Base-by-base conservation (phyloP, 495 filamentous ascomycete genomes). In the Corynascus novoguineensis region DNA sequence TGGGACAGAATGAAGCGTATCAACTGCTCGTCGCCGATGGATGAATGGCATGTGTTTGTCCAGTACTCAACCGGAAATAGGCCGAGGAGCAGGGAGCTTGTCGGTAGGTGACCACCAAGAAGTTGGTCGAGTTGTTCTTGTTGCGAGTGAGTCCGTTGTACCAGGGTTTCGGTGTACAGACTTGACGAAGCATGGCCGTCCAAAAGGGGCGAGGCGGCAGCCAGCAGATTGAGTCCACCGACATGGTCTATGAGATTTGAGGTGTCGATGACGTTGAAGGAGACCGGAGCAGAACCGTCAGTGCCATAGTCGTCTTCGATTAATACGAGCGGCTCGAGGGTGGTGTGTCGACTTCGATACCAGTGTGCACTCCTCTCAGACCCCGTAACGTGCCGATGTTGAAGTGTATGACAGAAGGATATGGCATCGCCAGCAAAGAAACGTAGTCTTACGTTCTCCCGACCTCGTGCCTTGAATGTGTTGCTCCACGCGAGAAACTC, bases 201-300 rank as follows among this genome's bases (percentile, higher is more conserved):
- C 24, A 70, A 37, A 15, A 70, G 22, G 8, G 67, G 61, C 7
- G 59, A 45, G 7, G 61, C 35, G 1, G 67, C 67, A 1, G 58
- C 10, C 21, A 70, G 42, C 29, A 70, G 11, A 15, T 70, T 70
- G 42, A 70, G 40, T 1, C 42, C 24, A 14, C 59, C 57, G 0
- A 66, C 6, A 49, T 55, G 51, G 12, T 70, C 63, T 11, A 51
- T 35, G 19, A 68, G 47, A 52, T 66, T 63, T 11, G 67, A 68
- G 3, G 60, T 63, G 32, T 70, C 67, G 50, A 70, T 64, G 6
- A 64, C 60, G 21, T 49, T 68, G 44, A 69, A 69, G 27, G 19
- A 60, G 37, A 50, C 55, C 1, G 67, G 67, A 11, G 67, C 62
- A 10, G 48, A 21, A 14, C 48, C 58, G 17, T 12, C 24, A 8